Evolutionary conservation across 352 stramenopile genomes (phyloP), one percentile per base, ranked within the genome.

Genomic region (Phytophthora capsici): DNA sequence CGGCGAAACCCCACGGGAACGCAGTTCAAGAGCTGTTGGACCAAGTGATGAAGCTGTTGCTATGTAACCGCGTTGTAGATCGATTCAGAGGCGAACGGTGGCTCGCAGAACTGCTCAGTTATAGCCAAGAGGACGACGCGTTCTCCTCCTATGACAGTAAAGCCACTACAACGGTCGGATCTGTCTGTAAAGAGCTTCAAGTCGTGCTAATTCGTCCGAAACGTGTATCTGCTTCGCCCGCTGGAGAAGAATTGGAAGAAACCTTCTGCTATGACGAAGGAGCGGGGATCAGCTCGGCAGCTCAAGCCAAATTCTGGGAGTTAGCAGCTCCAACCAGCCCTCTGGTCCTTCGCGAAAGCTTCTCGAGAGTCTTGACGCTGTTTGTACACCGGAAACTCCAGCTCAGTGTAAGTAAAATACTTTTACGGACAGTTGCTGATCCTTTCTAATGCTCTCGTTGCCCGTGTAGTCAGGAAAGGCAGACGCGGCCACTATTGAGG

Each of bases 211-310:
- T 64, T 46, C 63, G 63, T 7, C 67, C 67, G 5, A 75, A 49
- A 41, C 4, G 23, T 44, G 53, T 20, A 1, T 55, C 53, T 40
- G n/a, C 41, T 3, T 22, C 40, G n/a, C 36, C 51, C 1, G 28
- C 45, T 38, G 60, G 47, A 13, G 75, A 78, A 20, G 67, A 76
- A 36, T 59, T 83, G 1, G 75, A 84, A 58, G 74, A 88, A 59
- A 81, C 76, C 1, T 73, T 79, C 19, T 81, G 76, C 52, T 86
- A 71, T 28, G 75, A 86, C 44, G 75, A 80, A 58, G 63, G 53
- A 9, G 70, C 57, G 6, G 70, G 75, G 9, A 71, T 89, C 28
- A 69, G 75, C n/a, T 20, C 69, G 2, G 66, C 71, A 22, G 80
- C 77, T 1, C 70, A 82, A 41, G 38, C 49, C 4, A 69, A 54